These are phyloP conservation scores for Cercospora sojina DNA, from an alignment of 2,329 filamentous ascomycete species.

Conservation along the genomic window DNA sequence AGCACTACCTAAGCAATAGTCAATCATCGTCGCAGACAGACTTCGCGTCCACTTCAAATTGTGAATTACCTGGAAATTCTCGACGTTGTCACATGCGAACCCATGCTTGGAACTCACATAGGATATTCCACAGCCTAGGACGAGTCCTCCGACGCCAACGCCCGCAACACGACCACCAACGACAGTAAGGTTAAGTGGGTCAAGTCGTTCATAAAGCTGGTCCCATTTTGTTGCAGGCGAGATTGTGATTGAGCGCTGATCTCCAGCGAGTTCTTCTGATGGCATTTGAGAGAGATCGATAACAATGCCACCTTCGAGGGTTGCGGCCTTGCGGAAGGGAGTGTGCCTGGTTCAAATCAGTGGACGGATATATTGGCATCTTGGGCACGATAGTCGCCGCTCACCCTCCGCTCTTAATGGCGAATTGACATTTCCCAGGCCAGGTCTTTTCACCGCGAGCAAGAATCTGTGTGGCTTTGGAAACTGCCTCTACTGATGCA, in stretches of 20 bases:
- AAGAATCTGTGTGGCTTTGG: neutral
- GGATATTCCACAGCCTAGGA: slow-evolving; percentile 8
- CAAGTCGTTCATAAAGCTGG: slow-evolving; percentile 22
- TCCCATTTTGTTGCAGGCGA: slow-evolving; percentile 20
- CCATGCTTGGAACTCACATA: neutral
- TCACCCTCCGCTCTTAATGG: neutral
- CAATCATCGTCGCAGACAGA: neutral
- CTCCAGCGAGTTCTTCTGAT: slow-evolving; percentile 14
- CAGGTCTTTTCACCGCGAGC: neutral
- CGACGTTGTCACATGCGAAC: slow-evolving; percentile 25
- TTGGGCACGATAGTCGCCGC: neutral
- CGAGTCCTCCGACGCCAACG: slow-evolving; percentile 35
- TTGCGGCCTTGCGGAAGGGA: slow-evolving; percentile 20
- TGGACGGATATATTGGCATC: neutral
- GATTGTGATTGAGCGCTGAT: slow-evolving; percentile 13
- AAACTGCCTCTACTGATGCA: neutral
- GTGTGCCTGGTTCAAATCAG: neutral
- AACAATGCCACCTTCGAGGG: slow-evolving; percentile 29
- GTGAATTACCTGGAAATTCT: slow-evolving; percentile 18
- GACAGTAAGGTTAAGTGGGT: slow-evolving; percentile 18
- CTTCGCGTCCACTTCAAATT: neutral
- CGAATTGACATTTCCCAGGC: neutral
- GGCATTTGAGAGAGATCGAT: slow-evolving; percentile 27
- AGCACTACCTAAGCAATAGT: slow-evolving; percentile 26
- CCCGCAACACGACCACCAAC: slow-evolving; percentile 24